A percentile compares a stretch with the other conserved stretches of the same genome.
phyloP scores from a whole-genome alignment of 352 stramenopile genomes.

The Thraustochytrium sp. region DNA sequence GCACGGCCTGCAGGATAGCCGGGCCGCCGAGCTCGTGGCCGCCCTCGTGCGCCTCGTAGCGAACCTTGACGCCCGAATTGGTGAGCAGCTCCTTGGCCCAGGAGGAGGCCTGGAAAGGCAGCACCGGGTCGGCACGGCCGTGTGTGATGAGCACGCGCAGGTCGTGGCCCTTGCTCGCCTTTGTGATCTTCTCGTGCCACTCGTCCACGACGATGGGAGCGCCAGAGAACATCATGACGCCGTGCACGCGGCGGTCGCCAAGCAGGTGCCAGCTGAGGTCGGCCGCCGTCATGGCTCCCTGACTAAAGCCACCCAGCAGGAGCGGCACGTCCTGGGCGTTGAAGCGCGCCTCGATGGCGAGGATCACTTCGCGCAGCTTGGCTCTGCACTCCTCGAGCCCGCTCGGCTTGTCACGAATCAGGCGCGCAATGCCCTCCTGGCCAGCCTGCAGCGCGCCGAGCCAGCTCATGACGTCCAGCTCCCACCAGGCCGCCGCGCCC shows the following conservation, averaged over 20 bases:
- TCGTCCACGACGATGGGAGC: slow-evolving; percentile 38
- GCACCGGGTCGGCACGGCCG: neutral
- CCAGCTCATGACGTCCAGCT: slow-evolving; percentile 37
- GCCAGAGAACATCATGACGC: slow-evolving; percentile 39
- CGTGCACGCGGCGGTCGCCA: neutral
- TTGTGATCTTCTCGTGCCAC: slow-evolving; percentile 16
- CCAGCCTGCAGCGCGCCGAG: slow-evolving; percentile 37
- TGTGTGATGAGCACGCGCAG: slow-evolving; percentile 30
- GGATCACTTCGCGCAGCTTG: neutral
- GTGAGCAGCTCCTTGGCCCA: slow-evolving; percentile 11
- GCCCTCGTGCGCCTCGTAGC: slow-evolving; percentile 26
- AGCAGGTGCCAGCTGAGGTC: neutral
- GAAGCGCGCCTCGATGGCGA: neutral
- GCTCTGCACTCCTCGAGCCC: neutral
- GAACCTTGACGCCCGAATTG: neutral
- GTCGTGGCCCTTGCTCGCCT: neutral
- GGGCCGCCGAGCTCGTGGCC: slow-evolving; percentile 26
- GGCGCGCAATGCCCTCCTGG: neutral
- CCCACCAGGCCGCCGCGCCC: slow-evolving; percentile 36
- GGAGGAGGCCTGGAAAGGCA: neutral
- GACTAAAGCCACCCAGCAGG: slow-evolving; percentile 16
- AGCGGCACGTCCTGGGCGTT: neutral
- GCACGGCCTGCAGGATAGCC: neutral
- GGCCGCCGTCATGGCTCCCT: slow-evolving; percentile 17
- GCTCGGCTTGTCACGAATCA: slow-evolving; percentile 24